phyloP scores from a whole-genome alignment of 1,284 basidiomycete species.

The Ustilago trichophora region DNA sequence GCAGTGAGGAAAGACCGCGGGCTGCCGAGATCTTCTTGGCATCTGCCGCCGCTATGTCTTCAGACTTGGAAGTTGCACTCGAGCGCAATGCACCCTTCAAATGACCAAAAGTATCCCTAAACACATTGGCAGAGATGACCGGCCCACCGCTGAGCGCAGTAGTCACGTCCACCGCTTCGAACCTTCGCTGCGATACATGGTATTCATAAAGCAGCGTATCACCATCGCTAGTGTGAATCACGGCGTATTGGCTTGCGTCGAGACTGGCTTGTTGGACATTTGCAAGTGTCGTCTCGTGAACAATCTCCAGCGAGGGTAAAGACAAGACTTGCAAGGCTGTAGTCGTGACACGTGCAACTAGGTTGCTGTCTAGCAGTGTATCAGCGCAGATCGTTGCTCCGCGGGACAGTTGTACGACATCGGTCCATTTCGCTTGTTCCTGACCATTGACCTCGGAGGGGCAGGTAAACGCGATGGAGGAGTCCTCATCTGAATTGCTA shows the following conservation, averaged over 20 bases:
- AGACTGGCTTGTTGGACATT: slow-evolving; percentile 16
- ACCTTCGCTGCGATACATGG: background rate
- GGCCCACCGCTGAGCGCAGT: background rate
- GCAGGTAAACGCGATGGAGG: slow-evolving; percentile 13
- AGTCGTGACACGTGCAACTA: slow-evolving; percentile 18
- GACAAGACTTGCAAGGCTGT: slow-evolving; percentile 23
- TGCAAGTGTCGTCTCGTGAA: slow-evolving; percentile 11
- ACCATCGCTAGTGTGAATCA: slow-evolving; percentile 20
- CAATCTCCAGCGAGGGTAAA: slow-evolving; percentile 6
- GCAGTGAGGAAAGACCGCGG: no score
- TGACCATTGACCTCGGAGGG: background rate
- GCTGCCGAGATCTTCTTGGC: no score
- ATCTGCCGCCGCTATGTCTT: no score
- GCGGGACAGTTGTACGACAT: background rate
- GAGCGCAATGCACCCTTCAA: no score
- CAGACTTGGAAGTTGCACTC: no score
- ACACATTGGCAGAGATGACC: slow-evolving; percentile 26
- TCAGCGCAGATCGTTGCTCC: slow-evolving; percentile 21
- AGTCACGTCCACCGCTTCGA: slow-evolving; percentile 11
- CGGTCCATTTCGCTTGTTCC: slow-evolving; percentile 3
- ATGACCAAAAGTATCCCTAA: slow-evolving; percentile 19
- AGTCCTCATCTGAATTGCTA: background rate
- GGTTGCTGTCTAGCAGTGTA: slow-evolving; percentile 3
- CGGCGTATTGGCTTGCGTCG: slow-evolving; percentile 28
- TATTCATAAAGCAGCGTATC: slow-evolving; percentile 16